These are phyloP conservation scores for Trichoderma asperellum DNA, from an alignment of 2,329 filamentous ascomycete genomes.

Conservation along the genomic window DNA sequence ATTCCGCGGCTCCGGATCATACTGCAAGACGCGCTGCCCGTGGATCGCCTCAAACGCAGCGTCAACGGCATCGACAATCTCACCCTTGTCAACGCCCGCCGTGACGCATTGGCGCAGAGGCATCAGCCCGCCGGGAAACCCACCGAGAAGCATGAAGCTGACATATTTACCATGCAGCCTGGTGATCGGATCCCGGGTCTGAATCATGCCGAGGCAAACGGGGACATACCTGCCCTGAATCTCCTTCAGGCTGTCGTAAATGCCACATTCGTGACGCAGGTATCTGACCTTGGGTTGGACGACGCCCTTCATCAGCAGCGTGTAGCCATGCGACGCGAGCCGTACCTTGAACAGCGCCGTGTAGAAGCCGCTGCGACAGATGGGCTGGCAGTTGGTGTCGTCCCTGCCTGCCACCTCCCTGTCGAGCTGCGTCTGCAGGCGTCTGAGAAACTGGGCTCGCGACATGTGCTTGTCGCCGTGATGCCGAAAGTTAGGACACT, in stretches of 20 bases:
- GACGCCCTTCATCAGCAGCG: conserved; percentile 43
- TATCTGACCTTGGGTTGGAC: conserved; percentile 32
- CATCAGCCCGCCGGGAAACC: background rate
- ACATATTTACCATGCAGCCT: conserved; percentile 32
- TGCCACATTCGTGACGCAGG: conserved; percentile 38
- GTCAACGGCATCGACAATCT: background rate
- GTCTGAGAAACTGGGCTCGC: background rate
- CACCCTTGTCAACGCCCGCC: background rate
- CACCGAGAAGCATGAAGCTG: conserved; percentile 42
- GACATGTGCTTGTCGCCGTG: background rate
- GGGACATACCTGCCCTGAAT: conserved; percentile 43
- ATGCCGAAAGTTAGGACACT: background rate
- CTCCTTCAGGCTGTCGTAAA: conserved; percentile 38
- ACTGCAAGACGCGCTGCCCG: conserved; percentile 35
- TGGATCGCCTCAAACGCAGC: conserved; percentile 27
- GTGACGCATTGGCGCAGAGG: background rate
- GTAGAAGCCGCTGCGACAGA: conserved; percentile 38
- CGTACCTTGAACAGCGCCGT: conserved; percentile 46
- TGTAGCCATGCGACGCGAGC: conserved; percentile 38
- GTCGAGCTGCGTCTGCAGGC: background rate
- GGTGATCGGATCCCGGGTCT: conserved; percentile 5
- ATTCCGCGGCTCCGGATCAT: conserved; percentile 40
- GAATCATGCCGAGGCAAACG: conserved; percentile 43
- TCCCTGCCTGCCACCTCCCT: background rate
- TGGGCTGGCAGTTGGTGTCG: conserved; percentile 29